Conservation (phyloP, 202 grass and related monocot genomes). For the Bolboschoenoplectus hybrid region DNA sequence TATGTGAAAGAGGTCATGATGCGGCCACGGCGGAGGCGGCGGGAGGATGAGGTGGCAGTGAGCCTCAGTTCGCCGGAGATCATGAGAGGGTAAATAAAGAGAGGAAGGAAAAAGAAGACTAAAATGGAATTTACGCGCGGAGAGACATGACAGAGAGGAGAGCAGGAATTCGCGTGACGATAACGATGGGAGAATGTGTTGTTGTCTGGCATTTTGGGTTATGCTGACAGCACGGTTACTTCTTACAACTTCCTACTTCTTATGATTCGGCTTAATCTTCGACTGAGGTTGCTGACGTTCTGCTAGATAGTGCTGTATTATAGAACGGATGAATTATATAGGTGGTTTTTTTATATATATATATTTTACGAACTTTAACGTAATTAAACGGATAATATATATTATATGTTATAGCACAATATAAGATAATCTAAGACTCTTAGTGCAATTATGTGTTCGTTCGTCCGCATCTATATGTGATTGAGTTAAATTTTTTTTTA, state of each 20-base stretch:
- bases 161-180: slow-evolving; percentile 21
- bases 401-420: too few relatives aligned
- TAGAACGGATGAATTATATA: background rate
- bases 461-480: too few relatives aligned
- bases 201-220: background rate
- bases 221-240: background rate
- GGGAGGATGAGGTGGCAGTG: slow-evolving; percentile 29
- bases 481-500: too few relatives aligned
- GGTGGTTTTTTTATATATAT: background rate
- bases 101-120: slow-evolving; percentile 1
- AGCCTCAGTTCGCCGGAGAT: slow-evolving; percentile 1
- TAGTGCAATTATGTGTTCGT: too few relatives aligned
- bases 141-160: background rate
- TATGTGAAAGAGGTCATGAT: slow-evolving; percentile 27
- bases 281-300: background rate
- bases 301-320: too few relatives aligned
- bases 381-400: too few relatives aligned
- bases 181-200: background rate
- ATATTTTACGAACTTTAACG: background rate
- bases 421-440: too few relatives aligned
- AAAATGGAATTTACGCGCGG: background rate
- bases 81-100: slow-evolving; percentile 22
- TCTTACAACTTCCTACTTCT: slow-evolving; percentile 1
- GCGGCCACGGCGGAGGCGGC: slow-evolving; percentile 43
- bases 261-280: background rate